Evolutionary conservation across 2,329 filamentous ascomycete genomes (phyloP).

Genomic region (Beauveria sp.): DNA sequence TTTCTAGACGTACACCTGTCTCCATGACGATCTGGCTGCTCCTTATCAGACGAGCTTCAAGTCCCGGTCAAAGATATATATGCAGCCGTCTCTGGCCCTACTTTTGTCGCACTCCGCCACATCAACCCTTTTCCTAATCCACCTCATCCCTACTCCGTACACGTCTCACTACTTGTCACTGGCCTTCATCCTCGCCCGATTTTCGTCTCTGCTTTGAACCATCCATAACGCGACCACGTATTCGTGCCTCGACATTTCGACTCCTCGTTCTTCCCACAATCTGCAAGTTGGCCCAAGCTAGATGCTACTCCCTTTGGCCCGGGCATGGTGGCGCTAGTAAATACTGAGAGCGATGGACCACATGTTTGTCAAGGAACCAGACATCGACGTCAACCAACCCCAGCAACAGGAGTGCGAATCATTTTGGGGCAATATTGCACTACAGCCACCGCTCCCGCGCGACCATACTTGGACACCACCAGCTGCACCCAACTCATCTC

Average conservation of each 20-base stretch:
- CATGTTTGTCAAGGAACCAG: neutral
- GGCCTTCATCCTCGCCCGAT: neutral
- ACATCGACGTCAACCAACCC: neutral
- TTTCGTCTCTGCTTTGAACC: neutral
- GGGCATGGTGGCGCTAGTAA: slow-evolving; percentile 1
- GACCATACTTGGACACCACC: slow-evolving; percentile 11
- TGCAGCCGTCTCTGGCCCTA: neutral
- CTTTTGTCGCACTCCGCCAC: neutral
- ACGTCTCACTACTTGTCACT: neutral
- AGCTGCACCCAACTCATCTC: slow-evolving; percentile 20
- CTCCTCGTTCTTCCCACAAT: neutral
- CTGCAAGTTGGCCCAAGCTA: neutral
- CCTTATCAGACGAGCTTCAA: neutral
- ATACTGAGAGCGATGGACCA: neutral
- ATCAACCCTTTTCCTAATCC: neutral
- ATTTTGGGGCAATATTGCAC: neutral
- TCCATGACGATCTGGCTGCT: neutral
- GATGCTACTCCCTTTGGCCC: neutral
- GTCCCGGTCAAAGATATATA: slow-evolving; percentile 4
- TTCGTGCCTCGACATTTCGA: neutral
- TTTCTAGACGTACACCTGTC: neutral
- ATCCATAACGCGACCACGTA: neutral
- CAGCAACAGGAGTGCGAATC: neutral
- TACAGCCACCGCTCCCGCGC: neutral
- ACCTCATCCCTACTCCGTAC: neutral